Evolutionary conservation across 306 rosid species (phyloP).

Genomic region (Clitoria ternatea): DNA sequence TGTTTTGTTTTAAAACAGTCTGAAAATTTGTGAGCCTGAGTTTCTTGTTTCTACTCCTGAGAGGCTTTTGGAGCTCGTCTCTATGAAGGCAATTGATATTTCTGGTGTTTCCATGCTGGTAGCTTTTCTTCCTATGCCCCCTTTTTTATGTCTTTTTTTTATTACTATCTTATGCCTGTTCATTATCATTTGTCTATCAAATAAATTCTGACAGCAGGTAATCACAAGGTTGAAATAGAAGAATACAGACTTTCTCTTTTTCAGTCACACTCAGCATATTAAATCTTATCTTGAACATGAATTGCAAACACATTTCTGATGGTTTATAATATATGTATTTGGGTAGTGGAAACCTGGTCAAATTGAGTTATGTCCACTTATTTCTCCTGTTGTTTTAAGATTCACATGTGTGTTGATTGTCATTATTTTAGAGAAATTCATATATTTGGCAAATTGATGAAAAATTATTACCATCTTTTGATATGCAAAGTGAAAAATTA

Average conservation of each 20-base stretch:
- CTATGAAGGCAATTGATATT: conserved; percentile 78
- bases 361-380: background rate
- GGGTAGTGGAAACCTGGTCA: background rate
- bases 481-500: background rate
- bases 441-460: background rate
- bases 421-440: background rate
- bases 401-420: background rate
- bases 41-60: conserved; percentile 89
- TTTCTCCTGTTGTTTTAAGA: background rate
- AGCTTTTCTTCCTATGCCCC: conserved; percentile 25
- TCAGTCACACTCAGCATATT: background rate
- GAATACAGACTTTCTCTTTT: background rate
- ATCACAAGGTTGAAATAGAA: background rate
- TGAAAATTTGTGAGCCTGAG: conserved; percentile 91
- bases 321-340: background rate
- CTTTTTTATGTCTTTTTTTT: background rate
- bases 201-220: background rate
- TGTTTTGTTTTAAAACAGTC: conserved; percentile 43
- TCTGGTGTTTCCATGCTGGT: conserved; percentile 85
- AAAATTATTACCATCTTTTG: background rate
- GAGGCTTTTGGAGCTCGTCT: conserved; percentile 87
- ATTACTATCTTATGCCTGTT: background rate
- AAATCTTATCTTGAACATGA: background rate
- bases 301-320: background rate
- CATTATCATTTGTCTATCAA: background rate